A percentile compares a stretch with the other conserved stretches of the same genome.
phyloP scores from a whole-genome alignment of 2,329 filamentous ascomycete genomes.

The Metarhizium humberi region DNA sequence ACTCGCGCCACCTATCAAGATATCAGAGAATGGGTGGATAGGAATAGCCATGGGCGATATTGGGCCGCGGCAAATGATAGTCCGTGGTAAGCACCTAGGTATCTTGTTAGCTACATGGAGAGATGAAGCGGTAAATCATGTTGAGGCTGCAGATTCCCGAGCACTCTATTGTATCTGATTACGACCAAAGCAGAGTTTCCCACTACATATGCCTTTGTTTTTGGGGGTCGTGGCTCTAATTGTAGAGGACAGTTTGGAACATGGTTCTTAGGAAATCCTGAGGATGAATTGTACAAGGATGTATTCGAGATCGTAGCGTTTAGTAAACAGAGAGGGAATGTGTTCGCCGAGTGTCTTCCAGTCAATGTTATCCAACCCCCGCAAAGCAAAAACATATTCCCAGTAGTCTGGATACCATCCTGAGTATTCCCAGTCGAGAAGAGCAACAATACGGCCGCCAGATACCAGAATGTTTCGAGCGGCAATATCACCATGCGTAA shows the following conservation, averaged over 20 bases:
- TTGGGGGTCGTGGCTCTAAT: too few relatives aligned
- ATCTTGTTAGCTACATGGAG: too few relatives aligned
- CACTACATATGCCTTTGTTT: too few relatives aligned
- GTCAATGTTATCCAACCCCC: conserved; percentile 10
- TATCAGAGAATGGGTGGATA: too few relatives aligned
- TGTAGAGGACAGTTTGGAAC: too few relatives aligned
- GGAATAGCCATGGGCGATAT: too few relatives aligned
- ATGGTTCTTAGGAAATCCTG: not conserved
- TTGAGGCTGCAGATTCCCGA: too few relatives aligned
- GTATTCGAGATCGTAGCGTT: not conserved
- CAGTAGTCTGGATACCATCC: conserved; percentile 9
- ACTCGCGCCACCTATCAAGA: too few relatives aligned
- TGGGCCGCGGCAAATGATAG: not conserved
- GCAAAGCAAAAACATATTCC: conserved; percentile 8
- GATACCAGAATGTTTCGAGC: conserved; percentile 9
- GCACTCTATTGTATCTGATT: too few relatives aligned
- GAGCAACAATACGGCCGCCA: conserved; percentile 4
- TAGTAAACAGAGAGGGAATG: not conserved
- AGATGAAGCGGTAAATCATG: too few relatives aligned
- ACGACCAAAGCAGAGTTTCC: too few relatives aligned
- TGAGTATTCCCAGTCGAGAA: conserved; percentile 9
- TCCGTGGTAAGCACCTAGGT: not conserved
- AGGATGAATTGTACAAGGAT: not conserved
- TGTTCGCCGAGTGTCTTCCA: conserved; percentile 8
- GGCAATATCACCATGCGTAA: conserved; percentile 9